These are phyloP conservation scores for Juncus inflexus DNA, from an alignment of 176 grass and related monocot genomes.

Conservation along the genomic window DNA sequence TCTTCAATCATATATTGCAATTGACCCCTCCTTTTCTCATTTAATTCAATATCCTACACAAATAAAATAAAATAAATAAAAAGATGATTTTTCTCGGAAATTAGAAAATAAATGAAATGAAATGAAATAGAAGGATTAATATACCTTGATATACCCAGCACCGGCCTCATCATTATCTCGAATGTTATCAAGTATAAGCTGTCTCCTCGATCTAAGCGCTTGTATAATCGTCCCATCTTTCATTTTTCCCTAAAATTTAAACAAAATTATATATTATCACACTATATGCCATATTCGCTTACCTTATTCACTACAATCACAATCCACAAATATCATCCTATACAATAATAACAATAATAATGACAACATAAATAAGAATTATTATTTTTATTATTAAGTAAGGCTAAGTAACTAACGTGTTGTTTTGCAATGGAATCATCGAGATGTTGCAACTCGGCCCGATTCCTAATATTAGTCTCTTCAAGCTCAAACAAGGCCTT, in stretches of 20 bases:
- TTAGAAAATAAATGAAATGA: conserved; percentile 11
- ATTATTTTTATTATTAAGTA: too few relatives aligned
- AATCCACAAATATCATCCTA: not conserved
- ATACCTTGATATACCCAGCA: conserved; percentile 87
- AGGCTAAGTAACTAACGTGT: conserved; percentile 43
- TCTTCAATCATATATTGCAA: conserved; percentile 97
- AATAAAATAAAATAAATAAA: not conserved
- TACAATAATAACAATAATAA: conserved; percentile 4
- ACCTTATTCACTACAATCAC: not conserved
- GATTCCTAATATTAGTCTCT: conserved; percentile 91
- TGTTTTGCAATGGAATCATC: conserved; percentile 78
- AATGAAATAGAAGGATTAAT: conserved; percentile 11
- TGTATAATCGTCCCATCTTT: conserved; percentile 50
- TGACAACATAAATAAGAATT: conserved; percentile 2
- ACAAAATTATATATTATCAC: conserved; percentile 18
- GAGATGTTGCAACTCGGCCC: conserved; percentile 85
- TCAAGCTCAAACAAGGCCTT: conserved; percentile 97
- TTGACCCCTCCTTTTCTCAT: conserved; percentile 62
- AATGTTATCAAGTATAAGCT: conserved; percentile 95
- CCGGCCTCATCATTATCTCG: conserved; percentile 98
- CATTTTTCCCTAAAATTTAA: conserved; percentile 44
- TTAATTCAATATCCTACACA: conserved; percentile 79
- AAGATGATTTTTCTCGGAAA: not conserved
- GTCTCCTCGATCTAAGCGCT: conserved; percentile 82
- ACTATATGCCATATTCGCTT: not conserved